Evolutionary conservation across 441 rosid genomes (phyloP), one percentile per base, ranked within the genome.

Genomic region (Breynia disticha): DNA sequence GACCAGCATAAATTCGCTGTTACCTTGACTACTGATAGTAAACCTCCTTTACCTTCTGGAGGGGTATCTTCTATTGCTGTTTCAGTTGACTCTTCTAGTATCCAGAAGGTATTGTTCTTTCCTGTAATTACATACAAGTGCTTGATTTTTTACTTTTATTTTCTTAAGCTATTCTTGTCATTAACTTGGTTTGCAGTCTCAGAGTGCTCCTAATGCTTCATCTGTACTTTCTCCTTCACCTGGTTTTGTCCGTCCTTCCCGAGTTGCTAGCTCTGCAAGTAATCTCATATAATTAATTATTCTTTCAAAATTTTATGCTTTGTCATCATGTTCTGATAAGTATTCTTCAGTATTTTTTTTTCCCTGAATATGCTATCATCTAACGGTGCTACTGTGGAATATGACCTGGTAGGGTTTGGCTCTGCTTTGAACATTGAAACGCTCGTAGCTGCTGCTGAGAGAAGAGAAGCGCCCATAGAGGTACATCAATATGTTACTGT

Each of bases 351-450:
- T 18, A 49, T 52, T 16, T n/a, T n/a, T 21, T 44, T n/a, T n/a
- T n/a, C n/a, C n/a, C 54, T 43, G 19, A 18, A 5, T n/a, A n/a
- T 19, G 48, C 13, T 38, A 41, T 42, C 11, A 41, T 38, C 22
- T 16, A 2, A 38, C 16, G 37, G 52, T 10, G 45, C 8, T 5
- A 7, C 57, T 53, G 21, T 11, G 9, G 8, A 35, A 18, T 17
- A 50, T 46, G 24, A 10, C 58, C 48, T 60, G 20, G 39, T 72
- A 90, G 99, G 88, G 67, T 94, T 94, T 78, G 99, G 97, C 65
- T 90, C 99, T 63, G 95, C 99, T 50, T 70, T 94, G 84, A 94
- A 85, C 76, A 87, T 94, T 68, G 97, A 85, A 74, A 94, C 99
- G 55, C 83, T 94, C 50, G 95, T 85, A 66, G 95, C 97, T 72